Evolutionary conservation across 306 rosid species (phyloP).

Genomic region (Carpinus fangiana): DNA sequence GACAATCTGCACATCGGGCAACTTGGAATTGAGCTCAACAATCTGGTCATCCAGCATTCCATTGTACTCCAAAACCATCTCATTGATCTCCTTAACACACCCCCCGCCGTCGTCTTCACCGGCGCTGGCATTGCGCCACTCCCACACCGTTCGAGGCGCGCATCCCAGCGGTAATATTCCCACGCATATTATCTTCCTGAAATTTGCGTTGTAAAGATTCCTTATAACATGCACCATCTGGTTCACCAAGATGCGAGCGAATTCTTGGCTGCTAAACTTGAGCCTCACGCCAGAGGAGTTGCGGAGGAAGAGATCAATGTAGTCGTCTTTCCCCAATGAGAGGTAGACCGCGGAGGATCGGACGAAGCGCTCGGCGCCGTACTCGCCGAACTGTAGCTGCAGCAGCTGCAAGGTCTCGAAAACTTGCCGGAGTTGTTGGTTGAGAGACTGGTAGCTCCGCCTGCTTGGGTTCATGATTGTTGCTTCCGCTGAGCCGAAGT

Average conservation of each 20-base stretch:
- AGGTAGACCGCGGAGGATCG: conserved; percentile 66
- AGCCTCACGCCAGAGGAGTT: conserved; percentile 38
- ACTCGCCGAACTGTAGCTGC: conserved; percentile 51
- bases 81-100: conserved; percentile 60
- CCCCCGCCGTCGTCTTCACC: conserved; percentile 26
- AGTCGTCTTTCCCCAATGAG: conserved; percentile 85
- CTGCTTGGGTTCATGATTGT: conserved; percentile 62
- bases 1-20: conserved; percentile 53
- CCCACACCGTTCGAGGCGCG: conserved; percentile 52
- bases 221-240: conserved; percentile 66
- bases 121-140: conserved; percentile 13
- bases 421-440: conserved; percentile 80
- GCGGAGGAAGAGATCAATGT: conserved; percentile 46
- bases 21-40: conserved; percentile 41
- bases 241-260: conserved; percentile 56
- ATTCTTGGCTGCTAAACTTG: conserved; percentile 23
- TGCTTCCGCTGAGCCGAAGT: conserved; percentile 84
- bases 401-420: conserved; percentile 67
- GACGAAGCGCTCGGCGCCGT: conserved; percentile 45
- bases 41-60: conserved; percentile 42
- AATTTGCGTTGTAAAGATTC: conserved; percentile 61
- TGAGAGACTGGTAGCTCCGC: conserved; percentile 75
- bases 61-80: conserved; percentile 61
- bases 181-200: conserved; percentile 66
- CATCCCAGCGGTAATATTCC: conserved; percentile 83